These are phyloP conservation scores for Neurospora cerealis DNA, from an alignment of 495 filamentous ascomycete species.

Conservation along the genomic window DNA sequence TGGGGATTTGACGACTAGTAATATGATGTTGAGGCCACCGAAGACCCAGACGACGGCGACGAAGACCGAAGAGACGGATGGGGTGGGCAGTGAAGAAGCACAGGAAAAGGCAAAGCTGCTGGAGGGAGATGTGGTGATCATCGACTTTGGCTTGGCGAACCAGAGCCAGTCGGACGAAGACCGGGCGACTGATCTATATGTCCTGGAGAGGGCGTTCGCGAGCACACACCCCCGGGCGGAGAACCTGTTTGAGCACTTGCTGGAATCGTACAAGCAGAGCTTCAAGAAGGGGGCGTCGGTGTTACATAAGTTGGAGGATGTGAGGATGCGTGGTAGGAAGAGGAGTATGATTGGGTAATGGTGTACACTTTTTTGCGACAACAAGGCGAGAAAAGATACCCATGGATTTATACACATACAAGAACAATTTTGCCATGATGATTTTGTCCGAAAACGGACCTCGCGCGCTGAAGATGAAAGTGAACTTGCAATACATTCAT, in stretches of 20 bases:
- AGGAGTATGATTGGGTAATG: conserved; percentile 83
- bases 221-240: conserved; percentile 90
- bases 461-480: background rate
- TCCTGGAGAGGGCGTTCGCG: conserved; percentile 90
- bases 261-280: conserved; percentile 42
- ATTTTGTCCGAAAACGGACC: background rate
- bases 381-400: background rate
- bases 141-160: conserved; percentile 89
- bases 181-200: conserved; percentile 91
- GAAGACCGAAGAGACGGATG: conserved; percentile 8
- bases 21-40: conserved; percentile 68
- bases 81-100: background rate
- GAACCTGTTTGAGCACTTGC: conserved; percentile 52
- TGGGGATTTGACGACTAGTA: conserved; percentile 95
- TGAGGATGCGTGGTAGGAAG: conserved; percentile 93
- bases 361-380: background rate
- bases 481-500: background rate
- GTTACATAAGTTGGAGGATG: conserved; percentile 74
- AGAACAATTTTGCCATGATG: background rate
- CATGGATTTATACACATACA: background rate
- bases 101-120: conserved; percentile 21
- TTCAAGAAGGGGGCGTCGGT: conserved; percentile 43
- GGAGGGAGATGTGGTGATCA: conserved; percentile 72
- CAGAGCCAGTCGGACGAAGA: conserved; percentile 85
- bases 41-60: background rate